Base-by-base conservation (phyloP, 345 rosid species). In the Rhizophora mangle region DNA sequence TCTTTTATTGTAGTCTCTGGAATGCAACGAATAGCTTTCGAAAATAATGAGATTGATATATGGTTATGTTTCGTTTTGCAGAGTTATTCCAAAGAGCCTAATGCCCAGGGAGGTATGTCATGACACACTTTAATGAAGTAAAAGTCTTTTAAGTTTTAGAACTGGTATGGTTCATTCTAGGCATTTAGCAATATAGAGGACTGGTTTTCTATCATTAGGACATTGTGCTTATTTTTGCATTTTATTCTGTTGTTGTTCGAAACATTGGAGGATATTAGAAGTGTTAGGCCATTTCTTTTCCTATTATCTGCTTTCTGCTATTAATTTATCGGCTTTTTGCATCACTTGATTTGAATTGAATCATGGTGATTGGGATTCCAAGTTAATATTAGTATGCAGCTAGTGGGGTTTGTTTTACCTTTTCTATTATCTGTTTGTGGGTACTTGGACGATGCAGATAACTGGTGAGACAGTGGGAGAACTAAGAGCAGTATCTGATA, bases 391-490 rank as follows among this genome's bases (percentile, higher is more conserved):
- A 6, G 47, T 58, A 20, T 18, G 21, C 47, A 34, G 27, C 8
- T 1, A 3, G 20, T 46, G 47, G 60, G 15, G 26, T 10, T 7
- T 70, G 52, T 51, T 63, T 63, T 43, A 43, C 18, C 4, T 43
- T 43, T 13, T 43, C 1, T 43, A 10, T 43, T 11, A 43, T 43
- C 4, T 11, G 49, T 18, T 11, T 43, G 3, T n/a, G 49, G 18
- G 49, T 43, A 43, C 49, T 10, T 13, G 7, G 5, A 43, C 16
- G 18, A 43, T 43, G 49, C 79, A 94, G 98, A 75, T 94, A 74
- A 88, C 92, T 1, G 97, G 97, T 32, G 86, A 89, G 67, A 68
- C 91, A 7, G 90, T 91, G 39, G 98, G 98, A 46, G 98, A 91
- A 80, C 90, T 88, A n/a, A 85, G 82, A 80, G 87, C 98, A 7